Evolutionary conservation across 805 yeast species (phyloP).

Genomic region (Spathaspora hagerdaliae): DNA sequence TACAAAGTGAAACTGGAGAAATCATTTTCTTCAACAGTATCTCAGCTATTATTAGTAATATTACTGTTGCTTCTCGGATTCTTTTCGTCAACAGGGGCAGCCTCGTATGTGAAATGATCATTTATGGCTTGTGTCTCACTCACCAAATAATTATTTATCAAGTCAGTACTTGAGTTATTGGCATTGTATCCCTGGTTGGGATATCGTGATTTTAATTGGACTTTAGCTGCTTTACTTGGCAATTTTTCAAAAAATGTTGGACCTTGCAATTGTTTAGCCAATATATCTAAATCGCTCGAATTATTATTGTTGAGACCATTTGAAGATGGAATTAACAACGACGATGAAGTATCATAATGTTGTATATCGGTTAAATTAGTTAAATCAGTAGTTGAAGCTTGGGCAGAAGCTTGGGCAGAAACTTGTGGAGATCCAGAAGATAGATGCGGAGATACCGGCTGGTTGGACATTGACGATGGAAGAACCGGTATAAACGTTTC

Average conservation of each 20-base stretch:
- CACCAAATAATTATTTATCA: constrained; percentile 12
- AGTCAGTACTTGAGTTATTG: constrained; percentile 25
- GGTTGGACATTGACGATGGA: constrained; percentile 10
- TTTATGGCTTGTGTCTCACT: constrained; percentile 22
- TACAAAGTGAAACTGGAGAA: too few species aligned
- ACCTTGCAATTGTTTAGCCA: constrained; percentile 36
- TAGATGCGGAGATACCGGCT: not conserved
- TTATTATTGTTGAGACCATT: not conserved
- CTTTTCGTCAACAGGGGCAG: constrained; percentile 5
- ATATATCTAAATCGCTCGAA: constrained; percentile 23
- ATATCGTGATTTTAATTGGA: constrained; percentile 14
- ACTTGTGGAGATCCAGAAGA: not conserved
- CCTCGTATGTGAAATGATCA: constrained; percentile 27
- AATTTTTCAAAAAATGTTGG: constrained; percentile 35
- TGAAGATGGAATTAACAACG: not conserved
- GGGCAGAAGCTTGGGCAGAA: not conserved
- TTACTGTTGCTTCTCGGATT: too few species aligned
- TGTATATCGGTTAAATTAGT: constrained; percentile 2
- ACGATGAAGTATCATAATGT: not conserved
- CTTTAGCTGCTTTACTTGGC: constrained; percentile 30
- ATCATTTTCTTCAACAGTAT: too few species aligned
- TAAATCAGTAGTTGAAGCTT: constrained; percentile 3
- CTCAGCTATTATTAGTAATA: too few species aligned
- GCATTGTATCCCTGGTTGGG: not conserved
- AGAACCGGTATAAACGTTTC: constrained; percentile 39